Conservation (phyloP, 768 basidiomycete genomes). For the Suillus lakei region DNA sequence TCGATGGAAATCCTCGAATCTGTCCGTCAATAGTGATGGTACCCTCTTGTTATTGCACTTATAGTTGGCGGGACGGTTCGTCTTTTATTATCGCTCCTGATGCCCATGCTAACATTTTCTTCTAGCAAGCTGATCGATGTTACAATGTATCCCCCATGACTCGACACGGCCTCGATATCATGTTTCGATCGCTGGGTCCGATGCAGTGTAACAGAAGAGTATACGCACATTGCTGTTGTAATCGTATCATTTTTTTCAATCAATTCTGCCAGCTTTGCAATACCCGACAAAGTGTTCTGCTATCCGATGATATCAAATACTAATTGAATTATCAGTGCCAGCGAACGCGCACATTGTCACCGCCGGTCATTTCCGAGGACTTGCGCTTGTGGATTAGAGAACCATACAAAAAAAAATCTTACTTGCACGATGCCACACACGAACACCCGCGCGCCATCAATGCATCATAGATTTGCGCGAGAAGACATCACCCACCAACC, state of each 20-base stretch:
- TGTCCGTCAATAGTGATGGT: conserved; percentile 39
- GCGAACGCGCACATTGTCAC: not conserved
- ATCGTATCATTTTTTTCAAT: not conserved
- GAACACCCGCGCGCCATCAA: not conserved
- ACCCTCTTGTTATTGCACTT: conserved; percentile 6
- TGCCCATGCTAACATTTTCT: not conserved
- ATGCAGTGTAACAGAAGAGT: not conserved
- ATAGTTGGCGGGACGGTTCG: conserved; percentile 13
- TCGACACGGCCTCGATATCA: not conserved
- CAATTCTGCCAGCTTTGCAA: not conserved
- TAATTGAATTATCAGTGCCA: not conserved
- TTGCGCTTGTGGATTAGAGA: not conserved
- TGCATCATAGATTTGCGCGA: not conserved
- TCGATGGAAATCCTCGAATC: conserved; percentile 91
- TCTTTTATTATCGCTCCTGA: not conserved
- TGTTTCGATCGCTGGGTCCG: not conserved
- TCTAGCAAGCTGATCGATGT: not conserved
- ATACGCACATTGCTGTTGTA: conserved; percentile 3
- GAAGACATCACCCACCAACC: not conserved
- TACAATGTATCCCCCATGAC: not conserved
- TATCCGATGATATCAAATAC: not conserved
- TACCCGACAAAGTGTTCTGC: not conserved
- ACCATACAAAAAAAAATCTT: not conserved
- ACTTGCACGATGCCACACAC: too few species aligned
- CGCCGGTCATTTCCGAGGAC: not conserved